Percentiles rank a stretch among this genome's conserved stretches.
These are phyloP conservation scores for Saturnispora saitoi DNA, from an alignment of 805 yeast species.

Conservation along the genomic window DNA sequence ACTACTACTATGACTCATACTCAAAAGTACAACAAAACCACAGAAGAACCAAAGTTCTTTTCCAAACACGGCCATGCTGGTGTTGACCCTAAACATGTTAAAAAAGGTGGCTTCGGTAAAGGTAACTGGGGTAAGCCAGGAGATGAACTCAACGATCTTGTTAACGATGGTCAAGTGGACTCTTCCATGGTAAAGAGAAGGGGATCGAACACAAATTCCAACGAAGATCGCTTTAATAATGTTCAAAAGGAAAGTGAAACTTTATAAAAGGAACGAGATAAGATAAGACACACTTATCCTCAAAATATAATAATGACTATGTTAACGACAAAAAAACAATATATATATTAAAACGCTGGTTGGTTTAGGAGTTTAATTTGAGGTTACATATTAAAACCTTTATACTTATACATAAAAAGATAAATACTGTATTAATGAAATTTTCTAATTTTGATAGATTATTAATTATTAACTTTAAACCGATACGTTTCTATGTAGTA, in stretches of 20 bases:
- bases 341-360: too few relatives aligned
- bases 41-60: conserved; percentile 60
- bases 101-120: conserved; percentile 80
- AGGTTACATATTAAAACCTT: not conserved
- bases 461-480: too few relatives aligned
- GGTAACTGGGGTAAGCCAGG: conserved; percentile 84
- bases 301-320: too few relatives aligned
- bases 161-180: conserved; percentile 48
- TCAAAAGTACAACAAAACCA: conserved; percentile 53
- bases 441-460: too few relatives aligned
- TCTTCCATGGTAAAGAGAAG: conserved; percentile 40
- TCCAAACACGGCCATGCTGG: conserved; percentile 66
- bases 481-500: too few relatives aligned
- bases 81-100: conserved; percentile 65
- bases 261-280: not conserved
- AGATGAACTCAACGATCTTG: conserved; percentile 62
- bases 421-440: not conserved
- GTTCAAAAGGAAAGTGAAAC: conserved; percentile 17
- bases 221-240: conserved; percentile 29
- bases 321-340: too few relatives aligned
- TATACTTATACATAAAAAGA: too few relatives aligned
- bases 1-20: conserved; percentile 58
- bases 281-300: too few relatives aligned
- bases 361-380: not conserved
- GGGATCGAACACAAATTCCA: conserved; percentile 40